Percentiles rank a stretch among this genome's conserved stretches.
These are phyloP conservation scores for Neonectria coccinea DNA, from an alignment of 2,329 filamentous ascomycete species.

Conservation along the genomic window DNA sequence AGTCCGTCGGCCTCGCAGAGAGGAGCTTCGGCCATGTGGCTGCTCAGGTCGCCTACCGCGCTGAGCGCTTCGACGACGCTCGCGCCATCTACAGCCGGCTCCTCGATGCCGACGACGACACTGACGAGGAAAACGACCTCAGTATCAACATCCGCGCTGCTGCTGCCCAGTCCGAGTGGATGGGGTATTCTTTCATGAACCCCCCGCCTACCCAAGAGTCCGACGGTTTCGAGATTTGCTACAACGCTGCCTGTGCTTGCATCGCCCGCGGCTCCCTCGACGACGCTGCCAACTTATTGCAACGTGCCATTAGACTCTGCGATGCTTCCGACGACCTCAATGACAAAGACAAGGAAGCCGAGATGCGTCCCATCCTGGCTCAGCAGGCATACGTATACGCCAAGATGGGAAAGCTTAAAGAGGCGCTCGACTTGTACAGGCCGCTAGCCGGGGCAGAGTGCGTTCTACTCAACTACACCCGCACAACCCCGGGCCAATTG, in stretches of 20 bases:
- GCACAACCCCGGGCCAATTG: neutral
- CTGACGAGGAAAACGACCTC: slow-evolving; percentile 78
- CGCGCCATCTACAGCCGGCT: slow-evolving; percentile 72
- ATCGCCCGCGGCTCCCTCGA: slow-evolving; percentile 76
- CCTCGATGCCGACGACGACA: slow-evolving; percentile 54
- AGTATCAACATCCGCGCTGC: slow-evolving; percentile 80
- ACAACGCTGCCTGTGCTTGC: slow-evolving; percentile 80
- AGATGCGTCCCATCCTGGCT: slow-evolving; percentile 79
- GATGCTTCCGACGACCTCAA: slow-evolving; percentile 78
- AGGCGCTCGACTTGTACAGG: slow-evolving; percentile 72
- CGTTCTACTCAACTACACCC: slow-evolving; percentile 45
- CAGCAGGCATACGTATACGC: slow-evolving; percentile 81
- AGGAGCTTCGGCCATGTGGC: slow-evolving; percentile 64
- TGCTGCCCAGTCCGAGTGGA: slow-evolving; percentile 79
- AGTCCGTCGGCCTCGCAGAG: slow-evolving; percentile 47
- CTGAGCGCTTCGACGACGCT: slow-evolving; percentile 78
- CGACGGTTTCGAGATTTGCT: slow-evolving; percentile 84
- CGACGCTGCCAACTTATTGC: slow-evolving; percentile 74
- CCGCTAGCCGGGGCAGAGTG: slow-evolving; percentile 73
- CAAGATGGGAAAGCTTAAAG: slow-evolving; percentile 72
- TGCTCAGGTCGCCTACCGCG: slow-evolving; percentile 78
- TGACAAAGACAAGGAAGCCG: slow-evolving; percentile 79
- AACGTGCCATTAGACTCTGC: slow-evolving; percentile 77
- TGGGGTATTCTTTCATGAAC: slow-evolving; percentile 59
- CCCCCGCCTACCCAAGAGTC: slow-evolving; percentile 68